Evolutionary conservation across 441 rosid species (phyloP), one percentile per base, ranked within the genome.

Genomic region (Croton laevigatus): DNA sequence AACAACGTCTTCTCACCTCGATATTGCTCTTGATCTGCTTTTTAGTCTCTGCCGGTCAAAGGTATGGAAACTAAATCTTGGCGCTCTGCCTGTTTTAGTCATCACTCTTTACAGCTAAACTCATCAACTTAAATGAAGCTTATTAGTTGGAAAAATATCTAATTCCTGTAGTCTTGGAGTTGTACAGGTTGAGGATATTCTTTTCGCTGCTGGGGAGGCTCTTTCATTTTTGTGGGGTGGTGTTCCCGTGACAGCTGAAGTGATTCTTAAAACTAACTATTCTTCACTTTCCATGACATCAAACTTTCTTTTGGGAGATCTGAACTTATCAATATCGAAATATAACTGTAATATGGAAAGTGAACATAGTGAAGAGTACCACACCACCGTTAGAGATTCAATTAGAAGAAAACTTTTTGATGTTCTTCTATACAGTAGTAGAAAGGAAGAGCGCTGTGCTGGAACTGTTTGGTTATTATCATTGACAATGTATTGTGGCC

Each of bases 171-270:
- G 51, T 67, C 75, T 71, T 79, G 66, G 74, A 67, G 70, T 57
- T 82, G 46, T 75, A 61, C 86, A 94, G 99, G 99, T 89, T 80
- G 99, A 95, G 87, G 98, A 95, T 81, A 77, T 91, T 70, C 82
- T 95, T 69, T 95, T 95, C 84, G 97, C 99, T 63, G 98, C 91
- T 75, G 99, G 99, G 76, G 99, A 95, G 82, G 98, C 96, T 71
- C 76, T 95, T 59, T 82, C 99, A 66, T 95, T 95, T 81, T 72
- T 95, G 75, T 95, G 99, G 99, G 98, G 98, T 59, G 85, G 93
- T 45, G 89, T 91, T 67, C 97, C 97, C 78, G 95, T 91, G 70
- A 89, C 98, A 36, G 90, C 95, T 69, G 97, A 95, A 72, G 68
- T 87, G 82, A 88, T 95, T 85, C 91, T 93, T 70, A 92, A 87